phyloP scores from a whole-genome alignment of 2,329 filamentous ascomycete genomes.

The Thyridium curvatum region DNA sequence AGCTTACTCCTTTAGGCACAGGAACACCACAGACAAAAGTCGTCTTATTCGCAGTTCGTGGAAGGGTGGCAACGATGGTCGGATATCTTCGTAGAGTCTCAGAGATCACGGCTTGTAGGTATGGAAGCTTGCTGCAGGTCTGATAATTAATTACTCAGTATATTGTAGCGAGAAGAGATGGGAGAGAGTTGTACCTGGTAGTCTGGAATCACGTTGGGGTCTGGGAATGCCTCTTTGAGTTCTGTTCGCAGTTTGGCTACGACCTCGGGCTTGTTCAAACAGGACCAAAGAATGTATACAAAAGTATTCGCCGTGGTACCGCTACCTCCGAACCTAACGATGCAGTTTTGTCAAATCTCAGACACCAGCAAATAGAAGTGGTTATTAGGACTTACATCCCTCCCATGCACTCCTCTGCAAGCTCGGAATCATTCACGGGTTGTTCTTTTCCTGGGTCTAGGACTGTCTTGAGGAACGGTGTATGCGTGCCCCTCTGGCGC shows the following conservation, averaged over 20 bases:
- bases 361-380: neutral
- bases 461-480: neutral
- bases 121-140: constrained; percentile 1
- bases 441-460: constrained; percentile 1
- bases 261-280: neutral
- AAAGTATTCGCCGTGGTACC: constrained; percentile 7
- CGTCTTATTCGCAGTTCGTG: constrained; percentile 1
- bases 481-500: neutral
- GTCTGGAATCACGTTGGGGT: neutral
- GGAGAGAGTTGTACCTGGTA: neutral
- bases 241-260: neutral
- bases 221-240: constrained; percentile 1
- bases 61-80: constrained; percentile 3
- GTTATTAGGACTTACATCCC: constrained; percentile 4
- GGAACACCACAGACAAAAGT: neutral
- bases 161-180: no score
- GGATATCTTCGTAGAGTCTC: constrained; percentile 3
- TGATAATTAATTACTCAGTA: neutral
- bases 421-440: constrained; percentile 1
- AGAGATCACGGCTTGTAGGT: constrained; percentile 2
- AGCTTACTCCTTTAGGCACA: constrained; percentile 1
- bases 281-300: constrained; percentile 5
- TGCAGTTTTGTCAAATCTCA: no score
- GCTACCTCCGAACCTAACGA: constrained; percentile 6
- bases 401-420: constrained; percentile 7